phyloP scores from a whole-genome alignment of 441 rosid genomes.

The Euphorbia neoarborescens region DNA sequence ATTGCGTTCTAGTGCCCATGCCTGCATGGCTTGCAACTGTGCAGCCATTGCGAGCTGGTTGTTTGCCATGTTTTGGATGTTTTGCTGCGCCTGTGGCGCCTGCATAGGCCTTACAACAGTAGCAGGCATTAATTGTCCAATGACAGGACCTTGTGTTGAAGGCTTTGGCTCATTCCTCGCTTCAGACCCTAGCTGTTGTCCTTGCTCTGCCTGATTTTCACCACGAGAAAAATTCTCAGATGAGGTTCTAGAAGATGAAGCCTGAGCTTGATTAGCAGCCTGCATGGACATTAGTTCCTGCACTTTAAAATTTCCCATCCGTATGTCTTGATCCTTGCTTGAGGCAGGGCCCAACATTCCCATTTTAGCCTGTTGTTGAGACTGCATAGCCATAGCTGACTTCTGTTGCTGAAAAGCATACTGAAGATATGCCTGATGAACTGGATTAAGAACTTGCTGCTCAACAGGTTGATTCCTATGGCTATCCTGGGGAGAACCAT shows the following conservation, averaged over 20 bases:
- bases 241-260: conserved; percentile 69
- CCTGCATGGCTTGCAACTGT: conserved; percentile 77
- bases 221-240: conserved; percentile 58
- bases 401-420: conserved; percentile 75
- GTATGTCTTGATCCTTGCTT: conserved; percentile 65
- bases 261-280: conserved; percentile 66
- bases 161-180: conserved; percentile 61
- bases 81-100: conserved; percentile 60
- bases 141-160: conserved; percentile 38
- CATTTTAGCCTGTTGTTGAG: conserved; percentile 69
- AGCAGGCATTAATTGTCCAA: conserved; percentile 55
- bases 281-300: conserved; percentile 77
- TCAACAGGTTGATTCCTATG: conserved; percentile 59
- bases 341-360: conserved; percentile 47
- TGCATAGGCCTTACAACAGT: conserved; percentile 65
- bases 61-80: conserved; percentile 48
- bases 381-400: conserved; percentile 41
- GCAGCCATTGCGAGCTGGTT: conserved; percentile 70
- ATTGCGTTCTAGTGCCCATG: conserved; percentile 87
- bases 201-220: conserved; percentile 68
- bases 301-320: conserved; percentile 64
- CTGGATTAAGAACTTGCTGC: conserved; percentile 66
- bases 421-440: conserved; percentile 85
- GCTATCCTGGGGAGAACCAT: conserved; percentile 58
- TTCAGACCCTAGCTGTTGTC: conserved; percentile 44